Evolutionary conservation across 345 rosid species (phyloP), one percentile per base, ranked within the genome.

Genomic region (Eutrema japonicum): DNA sequence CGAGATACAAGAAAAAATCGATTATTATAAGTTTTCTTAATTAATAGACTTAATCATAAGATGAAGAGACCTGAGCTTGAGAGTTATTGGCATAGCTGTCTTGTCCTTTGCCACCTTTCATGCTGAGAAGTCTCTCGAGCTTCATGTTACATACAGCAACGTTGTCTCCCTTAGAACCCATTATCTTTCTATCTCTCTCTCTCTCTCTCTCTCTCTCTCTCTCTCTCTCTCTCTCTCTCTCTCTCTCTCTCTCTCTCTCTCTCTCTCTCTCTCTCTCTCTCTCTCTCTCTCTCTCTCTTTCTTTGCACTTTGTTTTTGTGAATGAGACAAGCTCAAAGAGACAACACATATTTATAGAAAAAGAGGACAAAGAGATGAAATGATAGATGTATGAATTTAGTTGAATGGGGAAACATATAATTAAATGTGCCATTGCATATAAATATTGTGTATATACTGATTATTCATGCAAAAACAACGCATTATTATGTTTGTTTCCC

Each of bases 21-120:
- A 45, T 32, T 3, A 30, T 27, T 14, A 27, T 18, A 61, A 52
- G 16, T 14, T 33, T 65, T 64, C 2, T 22, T 16, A 11, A 13
- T 22, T 16, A 11, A 13, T 13, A 18, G 22, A 66, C 38, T 26
- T 29, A 46, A 47, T 3, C 11, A 50, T 38, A 41, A 51, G 11
- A 58, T 29, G n/a, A 45, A 30, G 33, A 67, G 68, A 91, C 98
- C 98, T 94, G 98, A 33, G 98, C 98, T 86, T 94, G 88, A 43
- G 97, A 89, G 86, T 94, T 94, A 62, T 83, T 93, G 73, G 96
- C 98, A 76, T 93, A 93, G 87, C 98, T 93, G 62, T 79, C 80
- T 74, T 85, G 94, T 46, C 97, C 98, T 61, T 88, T 85, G 79
- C 98, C 98, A 50, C 96, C 97, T 80, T 94, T 94, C 98, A 94